Percentiles rank a stretch among this genome's conserved stretches.
These are phyloP conservation scores for Rhytidiadelphus loreus DNA, from an alignment of 225 moss, liverwort and hornwort species.

Conservation along the genomic window DNA sequence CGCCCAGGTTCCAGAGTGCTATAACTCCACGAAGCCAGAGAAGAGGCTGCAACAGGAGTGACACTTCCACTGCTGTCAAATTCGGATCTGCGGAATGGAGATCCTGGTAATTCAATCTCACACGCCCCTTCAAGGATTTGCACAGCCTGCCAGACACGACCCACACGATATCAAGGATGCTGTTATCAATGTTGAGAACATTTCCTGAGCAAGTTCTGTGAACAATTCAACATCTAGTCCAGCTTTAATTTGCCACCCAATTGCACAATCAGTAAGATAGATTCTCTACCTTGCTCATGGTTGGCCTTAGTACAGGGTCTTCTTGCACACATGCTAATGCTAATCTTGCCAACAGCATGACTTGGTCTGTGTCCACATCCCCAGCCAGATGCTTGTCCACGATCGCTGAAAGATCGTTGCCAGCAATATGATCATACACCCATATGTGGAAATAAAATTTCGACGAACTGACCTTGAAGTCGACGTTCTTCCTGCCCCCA, in stretches of 20 bases:
- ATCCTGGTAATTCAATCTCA: constrained; percentile 2
- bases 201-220: not conserved
- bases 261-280: not conserved
- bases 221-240: not conserved
- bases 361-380: constrained; percentile 10
- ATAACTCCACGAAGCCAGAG: constrained; percentile 20
- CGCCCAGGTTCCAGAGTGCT: constrained; percentile 3
- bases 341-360: constrained; percentile 18
- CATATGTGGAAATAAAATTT: constrained; percentile 25
- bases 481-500: constrained; percentile 46
- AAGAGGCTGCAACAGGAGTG: not conserved
- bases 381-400: constrained; percentile 27
- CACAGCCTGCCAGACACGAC: constrained; percentile 10
- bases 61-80: not conserved
- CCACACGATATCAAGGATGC: not conserved
- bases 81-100: constrained; percentile 7
- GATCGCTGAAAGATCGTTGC: not conserved
- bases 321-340: constrained; percentile 39
- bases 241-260: not conserved
- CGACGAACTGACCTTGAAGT: constrained; percentile 11
- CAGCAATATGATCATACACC: constrained; percentile 4
- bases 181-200: not conserved
- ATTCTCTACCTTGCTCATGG: constrained; percentile 31
- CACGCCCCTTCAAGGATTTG: constrained; percentile 17
- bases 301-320: constrained; percentile 18